Conservation (phyloP, 2,329 filamentous ascomycete genomes). For the Aureobasidium sp. region DNA sequence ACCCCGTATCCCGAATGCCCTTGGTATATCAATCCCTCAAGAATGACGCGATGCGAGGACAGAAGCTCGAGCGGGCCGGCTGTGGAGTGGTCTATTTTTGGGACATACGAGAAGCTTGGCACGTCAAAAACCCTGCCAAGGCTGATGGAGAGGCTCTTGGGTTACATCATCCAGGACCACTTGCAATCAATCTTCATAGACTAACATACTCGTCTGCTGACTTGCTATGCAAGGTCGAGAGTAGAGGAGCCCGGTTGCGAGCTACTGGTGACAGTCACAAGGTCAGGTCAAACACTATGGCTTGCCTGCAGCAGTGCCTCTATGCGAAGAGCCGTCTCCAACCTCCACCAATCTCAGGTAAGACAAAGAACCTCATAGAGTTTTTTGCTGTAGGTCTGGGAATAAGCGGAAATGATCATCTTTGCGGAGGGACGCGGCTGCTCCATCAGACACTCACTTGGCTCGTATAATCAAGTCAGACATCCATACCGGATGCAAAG, state of each 20-base stretch:
- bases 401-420: background rate
- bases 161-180: background rate
- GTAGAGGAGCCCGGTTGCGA: background rate
- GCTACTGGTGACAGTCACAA: background rate
- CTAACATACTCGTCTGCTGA: background rate
- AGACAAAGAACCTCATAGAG: background rate
- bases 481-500: background rate
- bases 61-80: background rate
- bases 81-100: conserved; percentile 4
- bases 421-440: background rate
- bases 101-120: conserved; percentile 7
- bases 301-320: background rate
- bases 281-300: background rate
- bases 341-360: background rate
- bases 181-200: background rate
- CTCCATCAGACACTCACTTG: background rate
- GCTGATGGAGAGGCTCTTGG: background rate
- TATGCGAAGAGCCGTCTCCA: background rate
- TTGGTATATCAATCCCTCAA: background rate
- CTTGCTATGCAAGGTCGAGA: background rate
- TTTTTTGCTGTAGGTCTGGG: background rate
- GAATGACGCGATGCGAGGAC: background rate
- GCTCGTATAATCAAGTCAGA: conserved; percentile 1
- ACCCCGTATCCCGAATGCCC: background rate
- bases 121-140: background rate